Percentiles rank a stretch among this genome's conserved stretches.
These are phyloP conservation scores for Juglanconis sp. DNA, from an alignment of 2,329 filamentous ascomycete genomes.

Conservation along the genomic window DNA sequence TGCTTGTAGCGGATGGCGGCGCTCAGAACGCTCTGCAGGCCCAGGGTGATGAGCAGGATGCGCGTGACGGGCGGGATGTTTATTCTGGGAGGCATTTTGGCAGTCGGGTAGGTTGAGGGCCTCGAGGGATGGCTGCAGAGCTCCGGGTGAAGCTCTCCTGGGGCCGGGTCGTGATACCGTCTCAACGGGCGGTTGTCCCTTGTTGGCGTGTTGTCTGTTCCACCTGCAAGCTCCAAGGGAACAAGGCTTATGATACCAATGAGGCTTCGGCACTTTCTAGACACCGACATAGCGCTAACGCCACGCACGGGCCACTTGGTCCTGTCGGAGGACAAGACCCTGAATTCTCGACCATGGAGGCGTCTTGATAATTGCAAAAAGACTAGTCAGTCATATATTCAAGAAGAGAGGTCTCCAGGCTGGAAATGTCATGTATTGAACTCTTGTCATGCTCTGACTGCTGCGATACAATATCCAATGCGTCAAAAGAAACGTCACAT, in stretches of 20 bases:
- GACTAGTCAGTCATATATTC: too few species aligned
- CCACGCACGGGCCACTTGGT: neutral
- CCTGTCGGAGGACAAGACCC: neutral
- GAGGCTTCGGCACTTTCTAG: neutral
- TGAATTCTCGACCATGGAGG: neutral
- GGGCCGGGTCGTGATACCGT: neutral
- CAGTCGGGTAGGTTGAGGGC: neutral
- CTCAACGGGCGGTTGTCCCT: slow-evolving; percentile 1
- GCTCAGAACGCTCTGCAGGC: slow-evolving; percentile 79
- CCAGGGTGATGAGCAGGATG: slow-evolving; percentile 69
- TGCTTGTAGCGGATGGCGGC: slow-evolving; percentile 71
- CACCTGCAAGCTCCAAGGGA: slow-evolving; percentile 2
- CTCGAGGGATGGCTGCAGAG: neutral
- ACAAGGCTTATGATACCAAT: neutral
- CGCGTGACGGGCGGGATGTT: slow-evolving; percentile 92
- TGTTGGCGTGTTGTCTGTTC: neutral
- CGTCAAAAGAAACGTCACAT: too few species aligned
- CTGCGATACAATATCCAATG: too few species aligned
- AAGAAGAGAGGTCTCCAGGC: too few species aligned
- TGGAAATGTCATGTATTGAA: too few species aligned
- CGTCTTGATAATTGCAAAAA: too few species aligned
- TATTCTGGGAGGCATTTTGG: slow-evolving; percentile 73
- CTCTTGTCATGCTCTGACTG: too few species aligned
- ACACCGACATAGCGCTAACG: neutral
- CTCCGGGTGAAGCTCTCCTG: neutral